Conservation (phyloP, 192 early-diverging fungal genomes). For the Coemansia sp. region DNA sequence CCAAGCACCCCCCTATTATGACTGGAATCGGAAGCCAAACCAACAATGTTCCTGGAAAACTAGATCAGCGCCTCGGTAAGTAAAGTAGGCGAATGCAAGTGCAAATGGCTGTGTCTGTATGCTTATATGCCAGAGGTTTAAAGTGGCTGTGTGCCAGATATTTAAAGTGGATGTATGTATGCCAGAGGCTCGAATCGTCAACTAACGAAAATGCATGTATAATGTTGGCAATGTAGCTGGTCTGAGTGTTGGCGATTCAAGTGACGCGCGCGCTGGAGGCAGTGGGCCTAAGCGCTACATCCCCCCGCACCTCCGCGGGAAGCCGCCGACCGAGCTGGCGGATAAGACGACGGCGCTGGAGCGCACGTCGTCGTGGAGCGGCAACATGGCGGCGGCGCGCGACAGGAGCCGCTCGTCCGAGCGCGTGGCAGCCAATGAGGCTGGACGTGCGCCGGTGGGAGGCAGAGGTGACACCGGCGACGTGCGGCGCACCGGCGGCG, state of each 20-base stretch:
- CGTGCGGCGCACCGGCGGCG: conserved; percentile 48
- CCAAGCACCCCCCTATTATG: conserved; percentile 38
- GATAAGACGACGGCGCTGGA: conserved; percentile 50
- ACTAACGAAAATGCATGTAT: not conserved
- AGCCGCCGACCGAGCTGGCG: conserved; percentile 50
- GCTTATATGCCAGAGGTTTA: too few relatives aligned
- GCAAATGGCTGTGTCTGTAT: not conserved
- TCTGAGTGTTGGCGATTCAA: conserved; percentile 68
- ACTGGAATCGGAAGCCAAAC: conserved; percentile 52
- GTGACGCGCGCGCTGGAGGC: conserved; percentile 28
- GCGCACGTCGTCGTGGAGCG: conserved; percentile 59
- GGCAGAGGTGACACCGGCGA: conserved; percentile 50
- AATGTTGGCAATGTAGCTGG: conserved; percentile 57
- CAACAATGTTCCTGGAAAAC: conserved; percentile 66
- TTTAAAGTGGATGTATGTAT: too few relatives aligned
- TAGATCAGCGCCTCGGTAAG: conserved; percentile 76
- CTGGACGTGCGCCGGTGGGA: conserved; percentile 28
- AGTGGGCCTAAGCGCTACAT: conserved; percentile 61
- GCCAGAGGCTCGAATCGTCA: not conserved
- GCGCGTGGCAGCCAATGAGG: conserved; percentile 17
- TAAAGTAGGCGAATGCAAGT: too few relatives aligned
- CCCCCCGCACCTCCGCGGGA: conserved; percentile 69
- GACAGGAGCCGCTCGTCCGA: conserved; percentile 48
- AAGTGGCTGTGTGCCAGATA: too few relatives aligned
- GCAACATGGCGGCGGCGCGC: conserved; percentile 39